Base-by-base conservation (phyloP, 108 stramenopile species). In the Nannochloropsis salina region DNA sequence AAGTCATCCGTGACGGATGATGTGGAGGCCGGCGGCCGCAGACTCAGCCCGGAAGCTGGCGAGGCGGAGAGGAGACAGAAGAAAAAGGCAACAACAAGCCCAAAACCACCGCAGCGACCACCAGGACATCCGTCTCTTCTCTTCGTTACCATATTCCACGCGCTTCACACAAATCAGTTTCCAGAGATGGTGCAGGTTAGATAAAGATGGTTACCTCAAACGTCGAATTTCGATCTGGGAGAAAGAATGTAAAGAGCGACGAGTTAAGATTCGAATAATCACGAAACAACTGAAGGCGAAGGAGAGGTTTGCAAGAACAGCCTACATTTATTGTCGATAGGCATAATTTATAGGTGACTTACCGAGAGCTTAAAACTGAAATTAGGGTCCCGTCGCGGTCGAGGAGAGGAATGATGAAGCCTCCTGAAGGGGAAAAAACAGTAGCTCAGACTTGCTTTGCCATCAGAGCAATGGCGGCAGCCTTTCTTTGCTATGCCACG, bases 381-480 rank as follows among this genome's bases (percentile, higher is more conserved):
- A n/a, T 6, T n/a, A 74, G 61, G 61, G 61, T 1, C 61, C n/a
- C 20, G 4, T 74, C 20, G 15, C 61, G 15, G n/a, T 74, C 61
- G 61, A 74, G 61, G 61, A 74, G n/a, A 74, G 61, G 61, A 74
- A 74, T 74, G 47, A 12, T 15, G n/a, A 74, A n/a, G 61, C 61
- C 61, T 74, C 47, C 31, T 31, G 31, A 15, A 74, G 61, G 15
- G n/a, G 61, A 74, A 74, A 74, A n/a, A n/a, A n/a, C 20, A 74
- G 61, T 6, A n/a, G n/a, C 61, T 74, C n/a, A 74, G 61, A n/a
- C 15, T n/a, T 15, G n/a, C 61, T n/a, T n/a, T n/a, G n/a, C 61
- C 61, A 74, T 74, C 61, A 74, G 2, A 74, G 61, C 61, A 2
- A 74, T 74, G 61, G 61, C n/a, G 61, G 8, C 61, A 74, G 61